These are phyloP conservation scores for Bruguiera gymnorhiza DNA, from an alignment of 345 rosid species.

Conservation along the genomic window DNA sequence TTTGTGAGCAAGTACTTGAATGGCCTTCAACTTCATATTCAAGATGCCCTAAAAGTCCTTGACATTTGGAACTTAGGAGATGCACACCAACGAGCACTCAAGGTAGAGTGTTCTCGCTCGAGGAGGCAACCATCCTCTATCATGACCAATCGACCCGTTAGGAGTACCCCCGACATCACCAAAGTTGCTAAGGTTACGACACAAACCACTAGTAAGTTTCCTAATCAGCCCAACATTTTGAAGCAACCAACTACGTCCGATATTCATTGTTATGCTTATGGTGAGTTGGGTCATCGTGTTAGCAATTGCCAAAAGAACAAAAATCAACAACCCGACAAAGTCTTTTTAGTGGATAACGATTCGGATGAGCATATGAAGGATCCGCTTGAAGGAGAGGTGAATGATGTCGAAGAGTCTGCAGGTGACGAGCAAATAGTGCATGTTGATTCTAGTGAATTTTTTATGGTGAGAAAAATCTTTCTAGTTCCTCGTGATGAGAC, in stretches of 20 bases:
- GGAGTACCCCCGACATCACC: not conserved
- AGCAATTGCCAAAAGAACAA: not conserved
- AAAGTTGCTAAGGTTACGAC: not conserved
- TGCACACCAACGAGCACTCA: not conserved
- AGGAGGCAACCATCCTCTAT: not conserved
- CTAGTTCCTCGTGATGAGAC: not conserved
- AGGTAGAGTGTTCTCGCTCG: not conserved
- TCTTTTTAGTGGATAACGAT: not conserved
- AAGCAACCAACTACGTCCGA: not conserved
- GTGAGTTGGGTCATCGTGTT: not conserved
- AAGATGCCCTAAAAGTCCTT: not conserved
- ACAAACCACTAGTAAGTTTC: too few relatives aligned
- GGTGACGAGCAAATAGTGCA: not conserved
- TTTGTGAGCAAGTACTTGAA: not conserved
- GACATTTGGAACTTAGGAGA: not conserved
- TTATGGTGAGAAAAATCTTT: not conserved
- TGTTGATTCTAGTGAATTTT: not conserved
- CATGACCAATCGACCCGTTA: not conserved
- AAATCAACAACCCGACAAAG: not conserved
- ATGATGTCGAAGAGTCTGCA: not conserved
- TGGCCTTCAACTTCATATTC: not conserved
- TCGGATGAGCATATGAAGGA: not conserved
- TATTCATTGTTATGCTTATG: not conserved
- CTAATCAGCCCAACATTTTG: not conserved
- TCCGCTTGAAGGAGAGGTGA: not conserved